phyloP scores from a whole-genome alignment of 164 flowering plant species.

The Piper longum region DNA sequence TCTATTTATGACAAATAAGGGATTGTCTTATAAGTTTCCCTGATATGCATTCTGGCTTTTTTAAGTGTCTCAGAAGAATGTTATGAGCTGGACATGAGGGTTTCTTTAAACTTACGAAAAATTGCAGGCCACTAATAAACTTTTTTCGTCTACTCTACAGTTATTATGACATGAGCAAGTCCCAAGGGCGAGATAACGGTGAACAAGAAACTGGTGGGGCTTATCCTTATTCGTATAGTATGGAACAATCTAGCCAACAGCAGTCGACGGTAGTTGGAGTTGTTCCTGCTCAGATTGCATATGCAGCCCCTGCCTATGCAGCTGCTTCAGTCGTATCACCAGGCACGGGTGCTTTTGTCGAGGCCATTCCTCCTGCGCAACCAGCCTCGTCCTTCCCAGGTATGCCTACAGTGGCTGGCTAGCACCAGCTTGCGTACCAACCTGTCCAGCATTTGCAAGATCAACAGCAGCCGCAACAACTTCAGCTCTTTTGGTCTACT shows the following conservation, averaged over 20 bases:
- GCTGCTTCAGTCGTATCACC: constrained; percentile 6
- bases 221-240: neutral
- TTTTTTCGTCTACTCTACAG: neutral
- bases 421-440: constrained; percentile 13
- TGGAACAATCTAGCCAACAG: constrained; percentile 11
- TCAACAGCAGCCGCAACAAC: constrained; percentile 13
- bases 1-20: too few species aligned
- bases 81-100: too few species aligned
- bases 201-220: neutral
- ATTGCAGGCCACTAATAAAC: neutral
- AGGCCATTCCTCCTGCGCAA: constrained; percentile 3
- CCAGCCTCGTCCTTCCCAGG: constrained; percentile 1
- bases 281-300: constrained; percentile 9
- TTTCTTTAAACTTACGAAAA: too few species aligned
- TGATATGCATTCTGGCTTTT: too few species aligned
- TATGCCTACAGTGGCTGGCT: constrained; percentile 28
- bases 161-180: neutral
- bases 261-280: constrained; percentile 9
- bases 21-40: too few species aligned
- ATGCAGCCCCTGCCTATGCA: constrained; percentile 9
- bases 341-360: constrained; percentile 3
- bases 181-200: neutral
- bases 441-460: constrained; percentile 12
- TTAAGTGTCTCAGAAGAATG: too few species aligned
- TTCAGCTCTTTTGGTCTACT: constrained; percentile 12